Percentiles rank a stretch among this genome's conserved stretches.
phyloP scores from a whole-genome alignment of 2,329 filamentous ascomycete genomes.

The Microcera coccophila region DNA sequence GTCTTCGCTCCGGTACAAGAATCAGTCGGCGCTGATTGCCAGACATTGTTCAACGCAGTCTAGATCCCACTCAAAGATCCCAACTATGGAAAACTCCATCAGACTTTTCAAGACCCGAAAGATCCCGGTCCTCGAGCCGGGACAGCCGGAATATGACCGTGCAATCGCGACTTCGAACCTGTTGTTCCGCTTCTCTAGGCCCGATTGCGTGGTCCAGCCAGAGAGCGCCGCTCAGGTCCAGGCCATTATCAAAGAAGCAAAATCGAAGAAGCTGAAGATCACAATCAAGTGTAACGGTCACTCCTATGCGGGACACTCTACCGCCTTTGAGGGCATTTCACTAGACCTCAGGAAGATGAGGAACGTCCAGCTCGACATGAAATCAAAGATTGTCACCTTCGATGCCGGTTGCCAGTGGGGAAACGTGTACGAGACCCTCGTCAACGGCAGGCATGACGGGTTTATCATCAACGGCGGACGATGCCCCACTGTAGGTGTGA shows the following conservation, averaged over 20 bases:
- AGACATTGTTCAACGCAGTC: not conserved
- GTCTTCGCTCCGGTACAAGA: no score
- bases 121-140: not conserved
- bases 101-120: not conserved
- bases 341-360: slow-evolving; percentile 32
- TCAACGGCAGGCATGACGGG: slow-evolving; percentile 19
- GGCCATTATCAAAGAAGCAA: slow-evolving; percentile 5
- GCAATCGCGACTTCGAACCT: slow-evolving; percentile 15
- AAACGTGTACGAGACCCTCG: slow-evolving; percentile 29
- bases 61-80: no score
- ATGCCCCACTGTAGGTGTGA: slow-evolving; percentile 35
- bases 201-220: slow-evolving; percentile 13
- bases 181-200: slow-evolving; percentile 14
- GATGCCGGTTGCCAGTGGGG: slow-evolving; percentile 30
- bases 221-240: slow-evolving; percentile 10
- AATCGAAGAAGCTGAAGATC: slow-evolving; percentile 7
- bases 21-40: no score
- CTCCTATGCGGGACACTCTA: slow-evolving; percentile 30
- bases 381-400: slow-evolving; percentile 17
- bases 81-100: not conserved
- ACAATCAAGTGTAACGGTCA: slow-evolving; percentile 32
- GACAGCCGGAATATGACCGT: slow-evolving; percentile 9
- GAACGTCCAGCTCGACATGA: slow-evolving; percentile 20
- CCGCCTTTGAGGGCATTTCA: slow-evolving; percentile 25
- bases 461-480: slow-evolving; percentile 30